phyloP scores from a whole-genome alignment of 495 filamentous ascomycete species.

The Penicillium argentinense region DNA sequence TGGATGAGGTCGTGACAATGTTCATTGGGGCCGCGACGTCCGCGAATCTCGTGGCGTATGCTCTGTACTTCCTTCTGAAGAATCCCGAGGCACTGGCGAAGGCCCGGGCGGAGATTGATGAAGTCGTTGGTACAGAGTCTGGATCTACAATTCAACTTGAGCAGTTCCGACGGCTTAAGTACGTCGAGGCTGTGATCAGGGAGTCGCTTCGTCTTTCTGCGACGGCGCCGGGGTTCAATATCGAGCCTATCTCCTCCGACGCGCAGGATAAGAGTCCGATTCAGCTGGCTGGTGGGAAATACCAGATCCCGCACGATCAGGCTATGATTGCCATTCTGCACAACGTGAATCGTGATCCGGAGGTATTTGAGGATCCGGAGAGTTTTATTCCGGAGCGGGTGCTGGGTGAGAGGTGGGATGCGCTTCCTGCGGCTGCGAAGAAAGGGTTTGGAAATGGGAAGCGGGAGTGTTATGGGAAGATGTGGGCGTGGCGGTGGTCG shows the following conservation, averaged over 20 bases:
- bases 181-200: slow-evolving; percentile 65
- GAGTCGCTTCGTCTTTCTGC: slow-evolving; percentile 71
- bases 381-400: slow-evolving; percentile 69
- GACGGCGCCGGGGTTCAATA: slow-evolving; percentile 65
- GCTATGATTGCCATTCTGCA: slow-evolving; percentile 62
- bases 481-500: slow-evolving; percentile 65
- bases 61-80: slow-evolving; percentile 40
- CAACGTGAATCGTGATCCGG: slow-evolving; percentile 67
- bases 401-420: slow-evolving; percentile 62
- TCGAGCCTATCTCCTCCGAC: slow-evolving; percentile 52
- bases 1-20: slow-evolving; percentile 58
- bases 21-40: slow-evolving; percentile 43
- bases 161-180: too few relatives aligned
- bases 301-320: slow-evolving; percentile 60
- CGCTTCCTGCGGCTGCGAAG: slow-evolving; percentile 58
- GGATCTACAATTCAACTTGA: slow-evolving; percentile 56
- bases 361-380: slow-evolving; percentile 63
- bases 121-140: slow-evolving; percentile 28
- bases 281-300: slow-evolving; percentile 62
- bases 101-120: slow-evolving; percentile 36
- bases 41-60: slow-evolving; percentile 36
- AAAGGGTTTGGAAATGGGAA: slow-evolving; percentile 72
- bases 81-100: slow-evolving; percentile 29
- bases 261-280: slow-evolving; percentile 51
- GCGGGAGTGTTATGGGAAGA: slow-evolving; percentile 63